Evolutionary conservation across 2,329 filamentous ascomycete species (phyloP).

Genomic region (Cladosporium velox): DNA sequence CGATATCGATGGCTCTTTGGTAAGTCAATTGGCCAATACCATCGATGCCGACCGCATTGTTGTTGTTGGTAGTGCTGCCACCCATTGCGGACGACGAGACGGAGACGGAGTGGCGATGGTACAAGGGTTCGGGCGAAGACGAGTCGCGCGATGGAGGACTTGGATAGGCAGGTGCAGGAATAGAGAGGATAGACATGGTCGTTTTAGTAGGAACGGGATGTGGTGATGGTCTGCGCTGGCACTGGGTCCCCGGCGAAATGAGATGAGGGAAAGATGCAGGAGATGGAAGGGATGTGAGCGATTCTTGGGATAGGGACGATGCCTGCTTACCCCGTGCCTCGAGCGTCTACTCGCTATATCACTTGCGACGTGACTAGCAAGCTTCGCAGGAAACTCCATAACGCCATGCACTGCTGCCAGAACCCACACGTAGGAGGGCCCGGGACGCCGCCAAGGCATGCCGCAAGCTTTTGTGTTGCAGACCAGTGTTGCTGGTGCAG

Average conservation of each 20-base stretch:
- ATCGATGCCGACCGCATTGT: conserved; percentile 35
- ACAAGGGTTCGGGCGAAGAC: conserved; percentile 24
- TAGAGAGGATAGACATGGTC: conserved; percentile 20
- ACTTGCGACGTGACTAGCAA: conserved; percentile 21
- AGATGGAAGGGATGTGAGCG: conserved; percentile 16
- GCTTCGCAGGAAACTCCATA: conserved; percentile 15
- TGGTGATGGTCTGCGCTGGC: conserved; percentile 21
- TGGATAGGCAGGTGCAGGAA: conserved; percentile 31
- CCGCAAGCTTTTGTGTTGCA: conserved; percentile 18
- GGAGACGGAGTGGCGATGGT: conserved; percentile 8
- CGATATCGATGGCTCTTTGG: conserved; percentile 71
- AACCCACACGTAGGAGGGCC: conserved; percentile 18
- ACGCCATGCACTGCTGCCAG: conserved; percentile 13
- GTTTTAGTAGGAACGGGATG: conserved; percentile 14
- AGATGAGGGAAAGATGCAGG: conserved; percentile 16
- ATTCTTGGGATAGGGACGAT: conserved; percentile 19
- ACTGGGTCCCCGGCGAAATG: conserved; percentile 13
- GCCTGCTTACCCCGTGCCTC: conserved; percentile 22
- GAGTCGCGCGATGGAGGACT: conserved; percentile 32
- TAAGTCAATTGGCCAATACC: conserved; percentile 52
- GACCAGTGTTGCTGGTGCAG: conserved; percentile 18
- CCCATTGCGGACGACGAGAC: conserved; percentile 39
- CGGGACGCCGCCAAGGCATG: conserved; percentile 16
- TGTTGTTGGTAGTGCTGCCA: conserved; percentile 37
- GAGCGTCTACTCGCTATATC: conserved; percentile 21